Evolutionary conservation across 179 eudicot species (phyloP), one percentile per base, ranked within the genome.

Genomic region (Drosera spatulata): DNA sequence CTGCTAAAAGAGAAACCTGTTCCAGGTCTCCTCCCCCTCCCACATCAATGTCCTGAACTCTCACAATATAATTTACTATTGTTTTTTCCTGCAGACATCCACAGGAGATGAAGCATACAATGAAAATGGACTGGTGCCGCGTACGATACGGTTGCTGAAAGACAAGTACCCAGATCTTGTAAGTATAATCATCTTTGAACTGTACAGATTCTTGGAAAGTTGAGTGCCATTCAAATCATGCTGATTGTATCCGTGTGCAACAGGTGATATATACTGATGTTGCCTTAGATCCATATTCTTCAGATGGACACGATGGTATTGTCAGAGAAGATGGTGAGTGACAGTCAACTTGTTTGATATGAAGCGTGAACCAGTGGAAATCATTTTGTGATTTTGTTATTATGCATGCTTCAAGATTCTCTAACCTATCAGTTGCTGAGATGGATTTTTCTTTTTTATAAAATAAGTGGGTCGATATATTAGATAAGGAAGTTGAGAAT

Each of bases 101-200:
- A 81, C 96, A 39, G 97, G 94, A 55, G 95, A 81, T 65, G 99
- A 94, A 79, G 97, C 99, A n/a, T 94, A 83, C 76, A 83, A 94
- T 65, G 99, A 90, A 7, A 73, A 90, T 70, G 99, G 99, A 53
- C 69, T 94, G 61, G 99, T 94, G 61, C 99, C 86, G 50, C 82
- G 99, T 66, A 41, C 99, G 7, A 93, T 93, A 65, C 76, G 95
- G 67, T 59, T 86, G 73, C 88, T 94, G 39, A 90, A 94, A 77
- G 96, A 94, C 89, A 90, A 86, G 67, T 94, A 69, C 66, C 99
- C 99, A 12, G 97, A 90, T 78, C 94, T 94, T 76, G 99, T 94
- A 80, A 78, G 96, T 84, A 41, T 44, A 54, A 33, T 10, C 39
- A 11, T 64, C 22, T 33, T 33, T 10, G 10, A 38, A 55, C 3